Evolutionary conservation across 2,329 filamentous ascomycete genomes (phyloP), one percentile per base, ranked within the genome.

Genomic region (Whalleya microplaca): DNA sequence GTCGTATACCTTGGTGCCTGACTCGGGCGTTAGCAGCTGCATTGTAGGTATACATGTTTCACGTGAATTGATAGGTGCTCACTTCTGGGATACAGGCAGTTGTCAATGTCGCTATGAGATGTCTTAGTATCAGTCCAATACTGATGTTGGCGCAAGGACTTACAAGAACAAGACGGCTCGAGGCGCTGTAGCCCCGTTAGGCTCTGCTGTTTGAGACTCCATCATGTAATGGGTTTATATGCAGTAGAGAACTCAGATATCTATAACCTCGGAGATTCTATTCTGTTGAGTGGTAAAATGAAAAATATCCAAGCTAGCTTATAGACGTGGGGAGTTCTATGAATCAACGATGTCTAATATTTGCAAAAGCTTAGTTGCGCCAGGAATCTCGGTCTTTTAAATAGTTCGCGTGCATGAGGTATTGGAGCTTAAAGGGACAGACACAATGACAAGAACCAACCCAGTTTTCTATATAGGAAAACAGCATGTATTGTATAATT

Each of bases 31-130:
- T 58, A 71, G 66, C 23, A 40, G 9, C 1, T 27, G 10, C 18
- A 23, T n/a, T 46, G 23, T 19, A 18, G 18, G 51, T 23, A 8
- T 14, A 42, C n/a, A 48, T 20, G 27, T 14, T 37, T n/a, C 20
- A 23, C 29, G 1, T n/a, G 2, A 16, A 23, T 16, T 27, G n/a
- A n/a, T n/a, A 2, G 6, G 50, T 44, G 72, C 83, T 75, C 70
- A 92, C 91, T 93, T 75, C 89, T 92, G 0, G 93, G 87, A 70
- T 97, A 98, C 53, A 98, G 84, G 76, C 96, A 99, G 71, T 99
- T 99, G 80, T 99, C 95, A 70, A 99, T 98, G 72, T 99, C 95
- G 71, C 97, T 98, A 74, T 85, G 87, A 72, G 87, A 84, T 19
- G 4, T 40, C 52, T 73, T 51, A 74, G 65, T 23, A 32, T 43